A percentile compares a stretch with the other conserved stretches of the same genome.
Evolutionary conservation across 805 yeast species (phyloP).

Genomic region (Saccharomyces paradoxus): DNA sequence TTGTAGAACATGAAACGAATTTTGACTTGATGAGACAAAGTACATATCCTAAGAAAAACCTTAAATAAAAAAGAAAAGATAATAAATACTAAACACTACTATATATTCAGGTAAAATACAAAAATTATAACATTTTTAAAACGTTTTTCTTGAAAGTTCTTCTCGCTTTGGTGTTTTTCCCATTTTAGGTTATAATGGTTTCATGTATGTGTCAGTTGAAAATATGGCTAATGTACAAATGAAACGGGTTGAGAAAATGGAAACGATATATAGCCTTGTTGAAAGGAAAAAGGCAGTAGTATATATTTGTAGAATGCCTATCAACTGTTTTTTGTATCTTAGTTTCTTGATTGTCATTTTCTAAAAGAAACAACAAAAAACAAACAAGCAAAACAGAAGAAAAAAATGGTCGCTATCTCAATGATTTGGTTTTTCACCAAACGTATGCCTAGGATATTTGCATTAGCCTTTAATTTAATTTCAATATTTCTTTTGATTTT

Average conservation of each 20-base stretch:
- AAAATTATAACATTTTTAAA: neutral
- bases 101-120: conserved; percentile 2
- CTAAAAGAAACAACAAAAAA: neutral
- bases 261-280: neutral
- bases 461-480: conserved; percentile 38
- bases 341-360: neutral
- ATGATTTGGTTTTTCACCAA: conserved; percentile 25
- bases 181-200: neutral
- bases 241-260: neutral
- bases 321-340: neutral
- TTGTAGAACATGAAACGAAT: neutral
- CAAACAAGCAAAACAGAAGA: neutral
- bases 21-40: neutral
- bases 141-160: neutral
- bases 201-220: neutral
- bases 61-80: neutral
- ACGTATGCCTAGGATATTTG: conserved; percentile 37
- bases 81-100: conserved; percentile 3
- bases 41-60: neutral
- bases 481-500: conserved; percentile 45
- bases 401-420: conserved; percentile 2
- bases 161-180: neutral
- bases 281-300: neutral
- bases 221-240: neutral
- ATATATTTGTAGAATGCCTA: too few species aligned